Conservation (phyloP, 768 basidiomycete species). For the Candolleomyces eurysporus region DNA sequence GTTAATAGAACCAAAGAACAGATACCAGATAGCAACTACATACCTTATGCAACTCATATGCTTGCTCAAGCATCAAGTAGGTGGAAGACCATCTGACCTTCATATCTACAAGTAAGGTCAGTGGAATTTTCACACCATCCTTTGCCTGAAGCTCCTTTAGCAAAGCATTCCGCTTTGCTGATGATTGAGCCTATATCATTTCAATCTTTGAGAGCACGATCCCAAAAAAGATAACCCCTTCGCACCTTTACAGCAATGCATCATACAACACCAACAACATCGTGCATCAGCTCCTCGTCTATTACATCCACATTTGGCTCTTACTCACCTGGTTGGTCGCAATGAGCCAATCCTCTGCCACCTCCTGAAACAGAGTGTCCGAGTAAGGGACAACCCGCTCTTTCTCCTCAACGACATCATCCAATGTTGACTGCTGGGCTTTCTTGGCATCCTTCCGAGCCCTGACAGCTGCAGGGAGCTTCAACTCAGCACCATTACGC, state of each 20-base stretch:
- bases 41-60: not conserved
- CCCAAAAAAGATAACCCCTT: too few species aligned
- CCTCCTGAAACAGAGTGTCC: constrained; percentile 23
- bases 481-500: constrained; percentile 24
- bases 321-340: constrained; percentile 36
- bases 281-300: too few species aligned
- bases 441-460: constrained; percentile 11
- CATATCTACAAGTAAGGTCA: not conserved
- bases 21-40: not conserved
- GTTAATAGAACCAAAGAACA: not conserved
- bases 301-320: too few species aligned
- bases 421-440: constrained; percentile 17
- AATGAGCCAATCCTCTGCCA: constrained; percentile 36
- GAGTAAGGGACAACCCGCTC: constrained; percentile 26
- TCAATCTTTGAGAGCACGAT: too few species aligned
- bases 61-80: not conserved
- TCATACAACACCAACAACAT: not conserved
- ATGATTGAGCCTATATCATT: too few species aligned
- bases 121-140: not conserved
- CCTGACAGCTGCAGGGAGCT: constrained; percentile 21
- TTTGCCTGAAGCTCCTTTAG: not conserved
- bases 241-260: not conserved
- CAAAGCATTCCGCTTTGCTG: not conserved
- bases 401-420: constrained; percentile 14
- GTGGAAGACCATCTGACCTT: not conserved